phyloP scores from a whole-genome alignment of 495 filamentous ascomycete genomes.

The Saxophila tyrrhenica region DNA sequence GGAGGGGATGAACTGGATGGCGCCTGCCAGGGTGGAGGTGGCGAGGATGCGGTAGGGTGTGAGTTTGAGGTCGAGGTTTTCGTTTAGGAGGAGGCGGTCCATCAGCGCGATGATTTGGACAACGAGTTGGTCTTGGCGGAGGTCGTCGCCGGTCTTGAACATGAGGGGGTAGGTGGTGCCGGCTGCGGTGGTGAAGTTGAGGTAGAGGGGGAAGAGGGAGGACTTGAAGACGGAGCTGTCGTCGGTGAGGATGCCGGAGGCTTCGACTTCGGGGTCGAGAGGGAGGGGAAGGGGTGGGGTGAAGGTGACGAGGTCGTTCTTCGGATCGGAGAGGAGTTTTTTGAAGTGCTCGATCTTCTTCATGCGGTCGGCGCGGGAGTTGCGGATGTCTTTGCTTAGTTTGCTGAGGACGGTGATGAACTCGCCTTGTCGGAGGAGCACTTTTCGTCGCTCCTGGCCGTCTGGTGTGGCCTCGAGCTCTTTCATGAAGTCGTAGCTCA shows the following conservation, averaged over 20 bases:
- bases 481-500: constrained; percentile 91
- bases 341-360: constrained; percentile 75
- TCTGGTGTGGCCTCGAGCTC: constrained; percentile 54
- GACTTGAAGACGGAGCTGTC: constrained; percentile 93
- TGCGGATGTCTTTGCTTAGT: constrained; percentile 80
- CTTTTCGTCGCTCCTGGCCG: constrained; percentile 60
- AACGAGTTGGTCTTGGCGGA: constrained; percentile 93
- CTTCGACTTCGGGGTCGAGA: constrained; percentile 68
- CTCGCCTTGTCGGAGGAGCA: constrained; percentile 77
- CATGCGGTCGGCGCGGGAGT: constrained; percentile 61
- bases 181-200: constrained; percentile 75
- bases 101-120: constrained; percentile 98
- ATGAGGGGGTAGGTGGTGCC: constrained; percentile 77
- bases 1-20: constrained; percentile 85
- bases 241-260: constrained; percentile 70
- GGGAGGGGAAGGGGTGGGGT: constrained; percentile 84
- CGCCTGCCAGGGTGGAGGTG: constrained; percentile 76
- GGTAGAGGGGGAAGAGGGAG: constrained; percentile 73
- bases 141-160: constrained; percentile 95
- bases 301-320: constrained; percentile 71
- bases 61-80: constrained; percentile 92
- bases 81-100: constrained; percentile 90
- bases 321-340: constrained; percentile 71
- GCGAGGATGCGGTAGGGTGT: constrained; percentile 94
- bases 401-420: constrained; percentile 76